phyloP scores from a whole-genome alignment of 1,284 basidiomycete species.

The Tylopilus orsonianus region DNA sequence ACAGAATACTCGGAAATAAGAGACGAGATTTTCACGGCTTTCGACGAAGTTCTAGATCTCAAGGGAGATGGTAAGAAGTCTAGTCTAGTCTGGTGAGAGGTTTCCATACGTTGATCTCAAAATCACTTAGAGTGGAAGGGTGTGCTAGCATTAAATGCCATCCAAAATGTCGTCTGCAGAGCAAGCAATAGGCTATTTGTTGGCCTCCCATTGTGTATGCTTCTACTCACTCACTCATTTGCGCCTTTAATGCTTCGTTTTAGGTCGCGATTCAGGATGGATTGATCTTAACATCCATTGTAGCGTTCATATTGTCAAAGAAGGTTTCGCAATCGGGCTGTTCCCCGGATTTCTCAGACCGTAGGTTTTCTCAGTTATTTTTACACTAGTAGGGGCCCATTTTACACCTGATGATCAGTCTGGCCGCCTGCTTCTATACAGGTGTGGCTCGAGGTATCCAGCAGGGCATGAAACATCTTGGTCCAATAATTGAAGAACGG shows the following conservation, averaged over 20 bases:
- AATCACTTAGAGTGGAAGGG: constrained; percentile 32
- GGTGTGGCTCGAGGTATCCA: neutral
- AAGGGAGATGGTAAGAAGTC: constrained; percentile 13
- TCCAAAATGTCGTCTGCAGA: constrained; percentile 32
- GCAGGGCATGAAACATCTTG: constrained; percentile 28
- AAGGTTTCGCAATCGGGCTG: constrained; percentile 28
- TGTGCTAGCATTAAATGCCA: constrained; percentile 14
- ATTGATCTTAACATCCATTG: constrained; percentile 36
- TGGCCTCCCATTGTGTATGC: constrained; percentile 41
- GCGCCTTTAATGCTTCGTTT: neutral
- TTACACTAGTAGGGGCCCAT: neutral
- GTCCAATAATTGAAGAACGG: constrained; percentile 39
- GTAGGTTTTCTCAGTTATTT: constrained; percentile 28
- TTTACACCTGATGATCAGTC: neutral
- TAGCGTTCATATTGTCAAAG: constrained; percentile 34
- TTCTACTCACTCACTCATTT: too few species aligned
- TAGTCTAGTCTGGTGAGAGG: too few species aligned
- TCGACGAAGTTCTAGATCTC: constrained; percentile 26
- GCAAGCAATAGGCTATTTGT: constrained; percentile 39
- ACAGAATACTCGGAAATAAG: constrained; percentile 12
- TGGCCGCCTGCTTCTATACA: neutral
- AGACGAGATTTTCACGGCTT: constrained; percentile 34
- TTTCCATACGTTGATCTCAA: neutral
- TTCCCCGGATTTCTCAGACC: constrained; percentile 40
- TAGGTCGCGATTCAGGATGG: constrained; percentile 43